Evolutionary conservation across 441 rosid genomes (phyloP).

Genomic region (Biscutella laevigata): DNA sequence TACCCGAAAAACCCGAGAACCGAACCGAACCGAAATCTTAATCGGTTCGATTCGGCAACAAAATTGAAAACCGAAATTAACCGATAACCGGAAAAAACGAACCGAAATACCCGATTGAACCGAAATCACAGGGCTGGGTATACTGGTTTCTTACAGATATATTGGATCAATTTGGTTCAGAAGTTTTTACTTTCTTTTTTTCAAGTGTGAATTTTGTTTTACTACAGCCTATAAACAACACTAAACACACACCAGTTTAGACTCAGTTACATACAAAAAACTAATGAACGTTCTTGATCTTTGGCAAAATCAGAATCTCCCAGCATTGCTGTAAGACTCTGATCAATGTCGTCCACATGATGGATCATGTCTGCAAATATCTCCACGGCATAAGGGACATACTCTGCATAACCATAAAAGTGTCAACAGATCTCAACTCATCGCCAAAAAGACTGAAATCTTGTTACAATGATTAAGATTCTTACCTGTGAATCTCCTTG

Average conservation of each 20-base stretch:
- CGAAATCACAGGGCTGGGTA: too few species aligned
- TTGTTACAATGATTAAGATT: background rate
- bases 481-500: conserved; percentile 93
- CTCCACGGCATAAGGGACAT: conserved; percentile 92
- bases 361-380: conserved; percentile 59
- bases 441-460: background rate
- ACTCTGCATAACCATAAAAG: conserved; percentile 46
- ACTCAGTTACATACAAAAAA: conserved; percentile 2
- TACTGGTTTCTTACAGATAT: too few species aligned
- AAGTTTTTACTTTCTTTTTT: conserved; percentile 5
- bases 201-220: background rate
- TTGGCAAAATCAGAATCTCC: conserved; percentile 7
- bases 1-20: too few species aligned
- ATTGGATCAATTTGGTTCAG: conserved; percentile 13
- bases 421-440: conserved; percentile 12
- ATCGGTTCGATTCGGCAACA: too few species aligned
- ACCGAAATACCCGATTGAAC: too few species aligned
- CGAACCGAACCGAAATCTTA: too few species aligned
- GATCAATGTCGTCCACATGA: conserved; percentile 31
- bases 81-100: too few species aligned
- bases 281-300: conserved; percentile 13
- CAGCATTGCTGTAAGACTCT: background rate
- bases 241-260: conserved; percentile 18
- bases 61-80: too few species aligned
- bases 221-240: conserved; percentile 7